phyloP scores from a whole-genome alignment of 106 monocot genomes.

The Chionographis japonica region DNA sequence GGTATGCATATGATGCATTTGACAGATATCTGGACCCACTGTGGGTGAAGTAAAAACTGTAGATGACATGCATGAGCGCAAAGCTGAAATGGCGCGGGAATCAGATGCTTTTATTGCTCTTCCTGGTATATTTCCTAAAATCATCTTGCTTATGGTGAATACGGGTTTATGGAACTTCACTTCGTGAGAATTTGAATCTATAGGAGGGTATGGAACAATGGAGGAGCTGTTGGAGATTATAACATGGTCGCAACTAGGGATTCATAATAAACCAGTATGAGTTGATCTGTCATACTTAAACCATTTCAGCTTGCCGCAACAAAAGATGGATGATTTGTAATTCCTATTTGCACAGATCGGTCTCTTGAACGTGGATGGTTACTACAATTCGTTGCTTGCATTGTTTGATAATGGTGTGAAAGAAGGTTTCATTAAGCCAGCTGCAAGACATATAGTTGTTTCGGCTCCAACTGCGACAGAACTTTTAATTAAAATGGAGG shows the following conservation, averaged over 20 bases:
- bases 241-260: constrained; percentile 20
- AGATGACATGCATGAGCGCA: constrained; percentile 80
- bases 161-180: not conserved
- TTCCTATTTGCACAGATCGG: constrained; percentile 52
- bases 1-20: no score
- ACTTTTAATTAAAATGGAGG: constrained; percentile 85
- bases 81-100: constrained; percentile 79
- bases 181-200: not conserved
- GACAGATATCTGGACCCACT: constrained; percentile 71
- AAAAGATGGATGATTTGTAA: not conserved
- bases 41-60: constrained; percentile 74
- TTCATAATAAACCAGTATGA: constrained; percentile 26
- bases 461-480: constrained; percentile 79
- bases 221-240: constrained; percentile 15
- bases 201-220: constrained; percentile 13
- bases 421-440: constrained; percentile 83
- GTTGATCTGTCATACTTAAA: not conserved
- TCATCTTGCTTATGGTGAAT: not conserved
- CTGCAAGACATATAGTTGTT: constrained; percentile 69
- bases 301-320: not conserved
- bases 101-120: constrained; percentile 88
- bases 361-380: constrained; percentile 89
- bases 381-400: constrained; percentile 78
- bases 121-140: constrained; percentile 44
- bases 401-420: constrained; percentile 85